Base-by-base conservation (phyloP, 306 rosid genomes). In the Cicer chorassanicum region DNA sequence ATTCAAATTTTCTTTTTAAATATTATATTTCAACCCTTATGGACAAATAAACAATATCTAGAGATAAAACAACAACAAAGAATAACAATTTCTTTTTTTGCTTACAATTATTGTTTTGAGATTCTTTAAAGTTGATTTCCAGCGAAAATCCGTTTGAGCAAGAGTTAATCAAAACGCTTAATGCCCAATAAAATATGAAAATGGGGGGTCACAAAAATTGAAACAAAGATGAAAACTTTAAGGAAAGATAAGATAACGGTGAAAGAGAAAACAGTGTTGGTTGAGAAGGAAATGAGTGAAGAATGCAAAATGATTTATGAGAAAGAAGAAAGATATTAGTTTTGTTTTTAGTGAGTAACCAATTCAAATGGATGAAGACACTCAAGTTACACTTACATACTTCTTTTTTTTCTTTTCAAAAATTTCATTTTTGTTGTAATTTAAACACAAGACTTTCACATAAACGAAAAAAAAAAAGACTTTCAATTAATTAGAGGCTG, bases 31-130 rank as follows among this genome's bases (percentile, higher is more conserved):
- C 39, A 55, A 68, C 68, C 73, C 70, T 60, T 71, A 49, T 42
- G 67, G 73, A 86, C 81, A 83, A 65, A 68, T 77, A 76, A 87
- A 82, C 34, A 24, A 24, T 80, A 66, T 51, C 73, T 48, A 69
- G 70, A 78, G 68, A 70, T 56, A 42, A 79, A 68, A 68, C 56
- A 80, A 81, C n/a, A 10, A 64, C 55, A 46, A 50, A 65, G 76
- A 81, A 87, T 70, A 71, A 75, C 4, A 62, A 7, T 11, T 45
- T 18, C 1, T 4, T 11, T 38, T 34, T 57, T 43, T 68, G 9
- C 80, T 83, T 48, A 70, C 73, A 50, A 64, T 56, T 67, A 61
- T 77, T 46, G 55, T 45, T 18, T 69, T 48, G 61, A 19, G 74
- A 68, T 68, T 64, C 57, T 73, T 44, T 36, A 36, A 69, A 9